Conservation (phyloP, 768 basidiomycete genomes). For the Kwoniella heveanensis region DNA sequence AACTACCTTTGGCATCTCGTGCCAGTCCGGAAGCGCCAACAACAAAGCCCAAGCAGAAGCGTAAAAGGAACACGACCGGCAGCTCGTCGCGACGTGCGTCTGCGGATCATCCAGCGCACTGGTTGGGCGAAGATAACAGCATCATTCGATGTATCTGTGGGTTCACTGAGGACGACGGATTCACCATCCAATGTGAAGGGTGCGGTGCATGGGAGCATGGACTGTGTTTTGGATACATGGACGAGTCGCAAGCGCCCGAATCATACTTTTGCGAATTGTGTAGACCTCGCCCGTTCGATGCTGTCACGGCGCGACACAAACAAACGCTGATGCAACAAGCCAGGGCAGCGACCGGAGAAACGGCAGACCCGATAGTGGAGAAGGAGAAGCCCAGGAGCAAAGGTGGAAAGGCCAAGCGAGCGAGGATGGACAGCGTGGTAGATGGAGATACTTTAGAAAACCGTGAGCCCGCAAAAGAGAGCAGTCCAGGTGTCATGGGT, state of each 20-base stretch:
- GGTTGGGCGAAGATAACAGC: conserved; percentile 56
- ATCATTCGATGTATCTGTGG: conserved; percentile 69
- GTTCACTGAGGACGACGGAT: conserved; percentile 74
- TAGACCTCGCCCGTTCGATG: conserved; percentile 56
- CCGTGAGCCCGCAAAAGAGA: conserved; percentile 24
- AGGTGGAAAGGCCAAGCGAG: conserved; percentile 32
- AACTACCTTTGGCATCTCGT: conserved; percentile 10
- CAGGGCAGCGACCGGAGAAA: conserved; percentile 1
- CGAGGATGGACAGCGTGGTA: conserved; percentile 33
- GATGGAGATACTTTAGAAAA: conserved; percentile 23
- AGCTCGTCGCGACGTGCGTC: conserved; percentile 37
- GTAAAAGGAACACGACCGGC: conserved; percentile 28
- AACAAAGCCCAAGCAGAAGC: conserved; percentile 26
- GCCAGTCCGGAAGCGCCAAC: conserved; percentile 16
- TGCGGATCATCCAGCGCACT: conserved; percentile 36
- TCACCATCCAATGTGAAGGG: conserved; percentile 79
- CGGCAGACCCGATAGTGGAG: conserved; percentile 2
- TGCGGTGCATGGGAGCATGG: conserved; percentile 84
- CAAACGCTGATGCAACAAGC: conserved; percentile 25
- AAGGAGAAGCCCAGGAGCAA: conserved; percentile 26
- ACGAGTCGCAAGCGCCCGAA: conserved; percentile 63
- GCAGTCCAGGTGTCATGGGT: conserved; percentile 45
- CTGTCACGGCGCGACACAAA: conserved; percentile 20
- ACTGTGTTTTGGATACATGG: conserved; percentile 64
- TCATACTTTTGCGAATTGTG: conserved; percentile 67